phyloP scores from a whole-genome alignment of 202 grass and related monocot species.

The Brachypodium distachyon region DNA sequence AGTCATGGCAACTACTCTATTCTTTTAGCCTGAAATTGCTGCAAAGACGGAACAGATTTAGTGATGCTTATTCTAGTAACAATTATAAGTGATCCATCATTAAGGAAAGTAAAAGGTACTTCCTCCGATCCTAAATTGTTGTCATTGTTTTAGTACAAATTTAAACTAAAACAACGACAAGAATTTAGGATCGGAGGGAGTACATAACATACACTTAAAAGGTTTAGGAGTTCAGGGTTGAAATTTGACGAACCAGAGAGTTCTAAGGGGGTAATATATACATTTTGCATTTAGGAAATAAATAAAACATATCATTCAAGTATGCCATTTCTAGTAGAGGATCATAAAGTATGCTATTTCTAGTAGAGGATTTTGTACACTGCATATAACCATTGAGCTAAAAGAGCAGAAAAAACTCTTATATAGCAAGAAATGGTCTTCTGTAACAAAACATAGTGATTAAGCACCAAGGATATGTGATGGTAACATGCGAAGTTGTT shows the following conservation, averaged over 20 bases:
- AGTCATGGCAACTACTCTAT: background rate
- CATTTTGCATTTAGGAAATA: background rate
- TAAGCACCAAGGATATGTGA: background rate
- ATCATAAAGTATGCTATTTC: background rate
- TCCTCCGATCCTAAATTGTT: no score
- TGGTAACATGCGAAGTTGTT: background rate
- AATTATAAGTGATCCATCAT: background rate
- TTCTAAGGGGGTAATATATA: background rate
- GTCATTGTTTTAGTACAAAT: no score
- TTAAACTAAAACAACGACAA: no score
- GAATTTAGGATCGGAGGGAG: no score
- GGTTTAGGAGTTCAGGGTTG: background rate
- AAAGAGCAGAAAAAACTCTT: slow-evolving; percentile 6
- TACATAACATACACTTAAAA: no score
- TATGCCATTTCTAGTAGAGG: background rate
- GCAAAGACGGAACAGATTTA: background rate
- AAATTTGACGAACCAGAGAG: background rate
- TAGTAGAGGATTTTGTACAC: background rate
- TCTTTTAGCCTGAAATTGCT: background rate
- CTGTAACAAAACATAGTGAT: slow-evolving; percentile 4
- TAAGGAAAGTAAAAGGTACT: background rate
- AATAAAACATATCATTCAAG: background rate
- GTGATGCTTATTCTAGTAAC: background rate
- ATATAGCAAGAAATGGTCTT: background rate
- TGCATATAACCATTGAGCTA: background rate